Base-by-base conservation (phyloP, 1,284 basidiomycete genomes). In the Ustilago curta region DNA sequence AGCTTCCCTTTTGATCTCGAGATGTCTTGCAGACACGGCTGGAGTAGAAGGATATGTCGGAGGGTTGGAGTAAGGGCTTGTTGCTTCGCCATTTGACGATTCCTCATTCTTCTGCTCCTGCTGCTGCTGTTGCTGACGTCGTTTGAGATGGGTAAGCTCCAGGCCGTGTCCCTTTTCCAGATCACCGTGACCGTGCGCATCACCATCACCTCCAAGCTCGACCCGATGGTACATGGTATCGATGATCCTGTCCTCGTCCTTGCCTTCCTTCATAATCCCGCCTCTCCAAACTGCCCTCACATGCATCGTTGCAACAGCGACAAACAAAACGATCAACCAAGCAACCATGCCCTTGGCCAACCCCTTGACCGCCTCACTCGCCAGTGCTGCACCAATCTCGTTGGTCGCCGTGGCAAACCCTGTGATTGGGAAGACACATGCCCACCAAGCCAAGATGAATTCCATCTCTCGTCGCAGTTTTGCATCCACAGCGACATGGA, bases 361-460 rank as follows among this genome's bases (percentile, higher is more conserved):
- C 1, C 45, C 31, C 6, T 29, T 29, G 7, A 77, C 16, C 12
- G 44, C 35, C 0, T 32, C 8, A 19, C 48, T 55, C n/a, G 29
- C 50, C 25, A 77, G 37, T 18, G 35, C 60, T 5, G 61, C 23
- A 0, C 31, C 71, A 0, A 77, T 16, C n/a, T 35, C 39, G 16
- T 54, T 47, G 2, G 75, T 77, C 4, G 65, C 66, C 14, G 43
- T 66, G 0, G 47, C 53, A 32, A 70, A 75, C 0, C 75, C 75
- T 0, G 61, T 53, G 53, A 63, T 68, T 1, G 75, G 75, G 42
- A 77, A 77, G 8, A 77, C 57, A 18, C 47, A 48, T 5, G 75
- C 75, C 70, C 70, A 77, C 75, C 75, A 77, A 18, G 60, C 57
- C 2, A 77, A 42, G 16, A 57, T 64, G 32, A 77, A 77, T 31